Evolutionary conservation across 2,329 filamentous ascomycete genomes (phyloP).

Genomic region (Sporothrix inflata): DNA sequence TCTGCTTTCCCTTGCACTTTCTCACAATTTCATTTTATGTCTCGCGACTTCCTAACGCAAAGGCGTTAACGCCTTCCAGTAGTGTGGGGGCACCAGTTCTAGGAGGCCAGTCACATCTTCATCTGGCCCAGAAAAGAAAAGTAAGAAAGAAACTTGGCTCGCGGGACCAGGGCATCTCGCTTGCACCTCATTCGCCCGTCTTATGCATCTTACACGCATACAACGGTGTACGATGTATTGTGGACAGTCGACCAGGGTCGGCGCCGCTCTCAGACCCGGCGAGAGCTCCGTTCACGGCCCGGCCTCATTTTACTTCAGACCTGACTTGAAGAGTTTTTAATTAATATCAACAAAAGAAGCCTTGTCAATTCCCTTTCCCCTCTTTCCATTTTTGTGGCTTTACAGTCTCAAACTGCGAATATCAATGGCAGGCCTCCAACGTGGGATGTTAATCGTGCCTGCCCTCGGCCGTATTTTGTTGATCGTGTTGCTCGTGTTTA

Average conservation of each 20-base stretch:
- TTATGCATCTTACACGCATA: not conserved
- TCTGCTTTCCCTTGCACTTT: not conserved
- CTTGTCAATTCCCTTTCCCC: not conserved
- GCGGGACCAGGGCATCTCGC: not conserved
- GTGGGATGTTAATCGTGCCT: not conserved
- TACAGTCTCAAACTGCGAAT: no score
- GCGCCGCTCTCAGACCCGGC: not conserved
- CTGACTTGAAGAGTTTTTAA: not conserved
- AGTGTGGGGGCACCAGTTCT: slow-evolving; percentile 14
- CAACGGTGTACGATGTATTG: no score
- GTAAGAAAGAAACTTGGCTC: not conserved
- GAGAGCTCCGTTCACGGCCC: not conserved
- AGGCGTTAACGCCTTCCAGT: slow-evolving; percentile 3
- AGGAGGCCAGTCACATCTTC: not conserved
- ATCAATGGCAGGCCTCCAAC: not conserved
- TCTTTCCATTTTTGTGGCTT: not conserved
- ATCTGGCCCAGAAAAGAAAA: not conserved
- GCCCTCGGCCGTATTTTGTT: slow-evolving; percentile 1
- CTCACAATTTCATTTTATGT: not conserved
- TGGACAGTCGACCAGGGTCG: not conserved
- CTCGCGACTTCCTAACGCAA: not conserved
- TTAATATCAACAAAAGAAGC: not conserved
- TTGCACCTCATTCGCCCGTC: not conserved
- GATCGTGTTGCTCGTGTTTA: not conserved
- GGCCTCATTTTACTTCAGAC: not conserved